Evolutionary conservation across 345 rosid genomes (phyloP).

Genomic region (Moricandia moricandioides): DNA sequence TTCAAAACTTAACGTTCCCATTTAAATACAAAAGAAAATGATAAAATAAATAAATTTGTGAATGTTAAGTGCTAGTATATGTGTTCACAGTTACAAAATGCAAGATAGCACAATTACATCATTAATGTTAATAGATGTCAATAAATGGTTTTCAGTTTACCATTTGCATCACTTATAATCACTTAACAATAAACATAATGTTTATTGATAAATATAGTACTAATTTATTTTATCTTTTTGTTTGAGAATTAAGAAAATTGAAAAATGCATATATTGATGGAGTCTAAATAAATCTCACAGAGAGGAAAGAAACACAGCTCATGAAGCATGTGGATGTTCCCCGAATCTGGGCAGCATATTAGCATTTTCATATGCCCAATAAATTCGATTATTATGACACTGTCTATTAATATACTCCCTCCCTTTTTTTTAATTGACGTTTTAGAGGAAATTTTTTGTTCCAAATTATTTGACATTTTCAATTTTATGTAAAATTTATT

Average conservation of each 20-base stretch:
- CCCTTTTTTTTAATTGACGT: too few species aligned
- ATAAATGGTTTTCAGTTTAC: not conserved
- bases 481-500: too few species aligned
- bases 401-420: not conserved
- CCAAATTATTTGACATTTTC: too few species aligned
- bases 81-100: not conserved
- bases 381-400: conserved; percentile 23
- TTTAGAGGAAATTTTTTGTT: too few species aligned
- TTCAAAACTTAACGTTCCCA: conserved; percentile 2
- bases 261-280: conserved; percentile 3
- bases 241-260: not conserved
- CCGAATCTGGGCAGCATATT: conserved; percentile 50
- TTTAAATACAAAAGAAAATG: not conserved
- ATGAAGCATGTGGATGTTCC: conserved; percentile 51
- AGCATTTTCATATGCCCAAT: conserved; percentile 36
- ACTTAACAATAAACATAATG: conserved; percentile 5
- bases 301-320: conserved; percentile 30
- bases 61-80: not conserved
- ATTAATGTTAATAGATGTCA: not conserved
- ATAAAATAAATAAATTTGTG: not conserved
- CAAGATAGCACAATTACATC: not conserved
- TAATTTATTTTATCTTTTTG: not conserved
- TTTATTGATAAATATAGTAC: not conserved
- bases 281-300: conserved; percentile 4
- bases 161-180: not conserved